A percentile compares a stretch with the other conserved stretches of the same genome.
phyloP scores from a whole-genome alignment of 2,329 filamentous ascomycete genomes.

The Stemphylium lycopersici region DNA sequence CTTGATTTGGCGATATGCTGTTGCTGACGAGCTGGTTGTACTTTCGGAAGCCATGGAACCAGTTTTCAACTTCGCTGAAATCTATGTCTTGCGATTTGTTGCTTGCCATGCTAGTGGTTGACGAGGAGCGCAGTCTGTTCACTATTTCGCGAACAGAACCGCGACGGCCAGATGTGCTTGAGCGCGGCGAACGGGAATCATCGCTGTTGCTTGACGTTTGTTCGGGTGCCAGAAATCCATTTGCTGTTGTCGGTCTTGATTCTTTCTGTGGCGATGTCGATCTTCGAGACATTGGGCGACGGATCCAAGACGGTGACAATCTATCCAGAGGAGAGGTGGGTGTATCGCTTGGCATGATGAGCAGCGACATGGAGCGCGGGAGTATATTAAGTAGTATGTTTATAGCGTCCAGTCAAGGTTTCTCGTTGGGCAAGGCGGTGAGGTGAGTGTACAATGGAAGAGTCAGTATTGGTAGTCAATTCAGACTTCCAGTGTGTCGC shows the following conservation, averaged over 20 bases:
- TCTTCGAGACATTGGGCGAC: conserved; percentile 16
- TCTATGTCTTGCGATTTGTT: conserved; percentile 27
- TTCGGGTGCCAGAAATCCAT: conserved; percentile 22
- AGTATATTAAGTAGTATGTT: not conserved
- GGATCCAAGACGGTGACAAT: conserved; percentile 32
- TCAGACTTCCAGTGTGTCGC: conserved; percentile 3
- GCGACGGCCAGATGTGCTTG: conserved; percentile 28
- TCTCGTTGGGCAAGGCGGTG: conserved; percentile 5
- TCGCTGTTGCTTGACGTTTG: conserved; percentile 33
- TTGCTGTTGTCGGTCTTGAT: conserved; percentile 23
- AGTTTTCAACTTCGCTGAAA: conserved; percentile 36
- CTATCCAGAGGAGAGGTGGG: conserved; percentile 26
- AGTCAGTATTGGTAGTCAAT: not conserved
- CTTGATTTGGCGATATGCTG: conserved; percentile 18
- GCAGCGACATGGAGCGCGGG: conserved; percentile 28
- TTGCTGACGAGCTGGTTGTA: conserved; percentile 42
- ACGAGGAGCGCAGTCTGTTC: conserved; percentile 36
- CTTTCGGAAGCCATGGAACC: conserved; percentile 37
- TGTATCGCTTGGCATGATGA: conserved; percentile 34
- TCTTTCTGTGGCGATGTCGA: conserved; percentile 15
- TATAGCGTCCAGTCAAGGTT: not conserved
- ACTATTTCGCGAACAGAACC: conserved; percentile 31
- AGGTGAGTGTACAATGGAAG: conserved; percentile 2
- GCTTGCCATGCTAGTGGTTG: conserved; percentile 29
- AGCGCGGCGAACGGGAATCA: conserved; percentile 31